A percentile compares a stretch with the other conserved stretches of the same genome.
Evolutionary conservation across 768 basidiomycete species (phyloP).

Genomic region (Podaxis sp.): DNA sequence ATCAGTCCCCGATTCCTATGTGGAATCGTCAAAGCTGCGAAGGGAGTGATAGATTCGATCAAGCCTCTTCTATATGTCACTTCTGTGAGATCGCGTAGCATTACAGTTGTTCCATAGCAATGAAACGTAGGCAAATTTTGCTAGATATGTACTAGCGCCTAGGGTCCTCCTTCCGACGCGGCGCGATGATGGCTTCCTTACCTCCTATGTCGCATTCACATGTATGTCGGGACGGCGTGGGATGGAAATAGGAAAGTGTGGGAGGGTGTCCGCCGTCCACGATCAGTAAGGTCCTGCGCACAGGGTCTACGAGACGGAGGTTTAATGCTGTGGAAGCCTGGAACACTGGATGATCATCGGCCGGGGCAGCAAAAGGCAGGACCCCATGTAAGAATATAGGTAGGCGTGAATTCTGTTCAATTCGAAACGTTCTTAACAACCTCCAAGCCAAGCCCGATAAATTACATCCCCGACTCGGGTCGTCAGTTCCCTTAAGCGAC

Average conservation of each 20-base stretch:
- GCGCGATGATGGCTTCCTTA: background rate
- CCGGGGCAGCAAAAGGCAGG: background rate
- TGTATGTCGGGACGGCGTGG: background rate
- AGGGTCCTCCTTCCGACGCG: background rate
- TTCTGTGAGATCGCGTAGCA: background rate
- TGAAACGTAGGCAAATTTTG: constrained; percentile 1
- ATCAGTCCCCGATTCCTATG: background rate
- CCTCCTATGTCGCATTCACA: background rate
- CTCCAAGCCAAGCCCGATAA: background rate
- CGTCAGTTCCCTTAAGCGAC: background rate
- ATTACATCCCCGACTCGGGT: background rate
- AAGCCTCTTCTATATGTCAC: background rate
- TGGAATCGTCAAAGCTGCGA: background rate
- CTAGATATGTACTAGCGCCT: constrained; percentile 10
- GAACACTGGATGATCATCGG: background rate
- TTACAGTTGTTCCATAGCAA: background rate
- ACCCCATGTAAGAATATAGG: background rate
- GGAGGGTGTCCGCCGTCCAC: background rate
- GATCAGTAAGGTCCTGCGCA: background rate
- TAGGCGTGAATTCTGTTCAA: background rate
- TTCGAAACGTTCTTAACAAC: background rate
- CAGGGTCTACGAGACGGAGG: background rate
- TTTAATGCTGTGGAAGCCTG: background rate
- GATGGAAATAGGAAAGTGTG: background rate
- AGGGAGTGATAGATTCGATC: background rate